Percentiles rank a stretch among this genome's conserved stretches.
Evolutionary conservation across 78 protist species (phyloP).

Genomic region (Polysphondylium violaceum): DNA sequence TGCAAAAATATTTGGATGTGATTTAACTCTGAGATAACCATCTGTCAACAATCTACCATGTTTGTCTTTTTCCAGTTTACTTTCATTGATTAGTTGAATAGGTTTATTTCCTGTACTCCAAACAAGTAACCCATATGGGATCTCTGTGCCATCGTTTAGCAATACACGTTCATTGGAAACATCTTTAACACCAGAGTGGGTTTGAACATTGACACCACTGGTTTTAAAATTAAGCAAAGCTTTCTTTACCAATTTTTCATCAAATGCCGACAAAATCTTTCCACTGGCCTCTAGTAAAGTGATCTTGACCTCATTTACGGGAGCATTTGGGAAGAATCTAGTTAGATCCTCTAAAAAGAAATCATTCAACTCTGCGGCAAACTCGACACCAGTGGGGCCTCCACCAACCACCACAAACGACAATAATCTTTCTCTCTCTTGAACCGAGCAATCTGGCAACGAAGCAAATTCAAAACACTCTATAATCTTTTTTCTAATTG

Average conservation of each 20-base stretch:
- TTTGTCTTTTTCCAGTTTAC: constrained; percentile 12
- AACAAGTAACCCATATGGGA: constrained; percentile 37
- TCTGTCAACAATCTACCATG: constrained; percentile 64
- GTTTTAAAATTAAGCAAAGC: constrained; percentile 55
- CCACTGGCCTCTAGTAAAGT: constrained; percentile 64
- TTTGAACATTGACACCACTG: constrained; percentile 39
- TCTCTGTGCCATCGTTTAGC: neutral
- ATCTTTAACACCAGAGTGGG: constrained; percentile 43
- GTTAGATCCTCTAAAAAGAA: constrained; percentile 34
- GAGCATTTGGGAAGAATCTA: constrained; percentile 41
- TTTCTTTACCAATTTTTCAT: constrained; percentile 25
- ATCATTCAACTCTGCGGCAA: constrained; percentile 26
- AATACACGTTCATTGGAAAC: constrained; percentile 4
- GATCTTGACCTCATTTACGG: constrained; percentile 52
- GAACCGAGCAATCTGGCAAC: constrained; percentile 59
- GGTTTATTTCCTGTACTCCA: constrained; percentile 82
- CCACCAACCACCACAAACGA: constrained; percentile 90
- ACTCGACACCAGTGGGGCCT: constrained; percentile 92
- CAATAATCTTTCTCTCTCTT: constrained; percentile 61
- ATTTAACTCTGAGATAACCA: constrained; percentile 19
- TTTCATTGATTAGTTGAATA: neutral
- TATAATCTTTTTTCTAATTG: constrained; percentile 79
- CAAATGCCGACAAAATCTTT: constrained; percentile 37
- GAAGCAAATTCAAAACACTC: constrained; percentile 86
- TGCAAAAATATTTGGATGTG: constrained; percentile 39